A percentile compares a stretch with the other conserved stretches of the same genome.
phyloP scores from a whole-genome alignment of 2,329 filamentous ascomycete species.

The Mollisia scopiformis region DNA sequence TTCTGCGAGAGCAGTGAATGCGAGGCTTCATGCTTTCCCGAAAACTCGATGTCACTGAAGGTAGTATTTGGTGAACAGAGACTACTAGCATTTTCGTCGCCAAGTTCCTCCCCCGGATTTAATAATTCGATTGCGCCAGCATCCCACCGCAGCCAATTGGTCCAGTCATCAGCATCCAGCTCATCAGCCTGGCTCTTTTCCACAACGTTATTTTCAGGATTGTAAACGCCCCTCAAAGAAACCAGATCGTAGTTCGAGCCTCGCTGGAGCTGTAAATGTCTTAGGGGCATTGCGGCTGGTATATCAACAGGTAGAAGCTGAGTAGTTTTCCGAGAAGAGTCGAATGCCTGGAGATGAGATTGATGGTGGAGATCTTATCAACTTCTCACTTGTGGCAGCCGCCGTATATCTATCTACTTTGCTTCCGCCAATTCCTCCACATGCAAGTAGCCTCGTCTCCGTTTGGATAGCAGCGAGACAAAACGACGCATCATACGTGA shows the following conservation, averaged over 20 bases:
- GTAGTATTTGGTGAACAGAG: slow-evolving; percentile 9
- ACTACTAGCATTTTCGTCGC: slow-evolving; percentile 6
- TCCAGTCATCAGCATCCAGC: slow-evolving; percentile 14
- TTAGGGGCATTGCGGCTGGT: neutral
- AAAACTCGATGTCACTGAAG: slow-evolving; percentile 7
- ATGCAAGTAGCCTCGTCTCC: neutral
- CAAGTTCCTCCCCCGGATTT: neutral
- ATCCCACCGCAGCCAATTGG: slow-evolving; percentile 21
- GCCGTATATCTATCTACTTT: neutral
- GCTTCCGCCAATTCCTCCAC: neutral
- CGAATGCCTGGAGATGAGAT: neutral
- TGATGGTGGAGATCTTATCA: neutral
- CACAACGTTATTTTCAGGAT: slow-evolving; percentile 9
- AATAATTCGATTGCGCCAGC: neutral
- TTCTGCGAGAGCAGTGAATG: slow-evolving; percentile 5
- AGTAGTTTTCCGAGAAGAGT: neutral
- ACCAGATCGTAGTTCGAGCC: neutral
- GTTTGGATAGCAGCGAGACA: neutral
- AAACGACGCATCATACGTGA: neutral
- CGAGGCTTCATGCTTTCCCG: slow-evolving; percentile 5
- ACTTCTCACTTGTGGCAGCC: neutral
- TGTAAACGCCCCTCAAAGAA: neutral
- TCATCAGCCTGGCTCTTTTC: slow-evolving; percentile 14
- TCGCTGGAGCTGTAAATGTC: neutral
- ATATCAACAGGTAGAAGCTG: neutral